Percentiles rank a stretch among this genome's conserved stretches.
Conservation (phyloP, 305 asterid species). For the Fraxinus floribunda region DNA sequence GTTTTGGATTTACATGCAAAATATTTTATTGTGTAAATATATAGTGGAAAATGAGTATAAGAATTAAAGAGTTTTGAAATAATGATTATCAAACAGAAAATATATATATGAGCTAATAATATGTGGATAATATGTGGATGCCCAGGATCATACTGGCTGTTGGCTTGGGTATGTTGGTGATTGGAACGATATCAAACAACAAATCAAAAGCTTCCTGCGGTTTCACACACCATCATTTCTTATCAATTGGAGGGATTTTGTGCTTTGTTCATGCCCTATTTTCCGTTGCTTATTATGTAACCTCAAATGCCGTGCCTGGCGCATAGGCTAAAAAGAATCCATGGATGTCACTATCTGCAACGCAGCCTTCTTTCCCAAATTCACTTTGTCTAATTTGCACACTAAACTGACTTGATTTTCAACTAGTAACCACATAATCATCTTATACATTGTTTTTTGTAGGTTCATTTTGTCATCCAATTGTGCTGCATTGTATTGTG, state of each 20-base stretch:
- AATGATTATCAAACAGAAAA: too few relatives aligned
- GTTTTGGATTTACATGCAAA: too few relatives aligned
- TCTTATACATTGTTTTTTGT: background rate
- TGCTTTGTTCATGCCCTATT: slow-evolving; percentile 76
- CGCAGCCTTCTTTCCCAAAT: background rate
- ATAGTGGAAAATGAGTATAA: too few relatives aligned
- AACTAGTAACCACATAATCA: background rate
- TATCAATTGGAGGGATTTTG: slow-evolving; percentile 75
- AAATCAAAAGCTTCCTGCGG: slow-evolving; percentile 80
- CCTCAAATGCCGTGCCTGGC: slow-evolving; percentile 45
- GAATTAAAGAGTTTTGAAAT: too few relatives aligned
- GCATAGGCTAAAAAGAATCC: background rate
- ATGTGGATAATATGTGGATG: background rate
- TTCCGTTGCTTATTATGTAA: slow-evolving; percentile 70
- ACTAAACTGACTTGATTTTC: background rate
- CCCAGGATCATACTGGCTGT: slow-evolving; percentile 72
- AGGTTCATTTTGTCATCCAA: background rate
- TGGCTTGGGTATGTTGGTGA: slow-evolving; percentile 65
- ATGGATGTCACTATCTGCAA: background rate
- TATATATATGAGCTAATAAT: background rate
- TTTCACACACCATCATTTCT: slow-evolving; percentile 71
- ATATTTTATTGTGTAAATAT: too few relatives aligned
- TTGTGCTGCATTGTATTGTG: background rate
- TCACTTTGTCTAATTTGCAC: background rate
- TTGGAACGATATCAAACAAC: slow-evolving; percentile 72